phyloP scores from a whole-genome alignment of 202 grass and related monocot species.

The Musa balbisiana region DNA sequence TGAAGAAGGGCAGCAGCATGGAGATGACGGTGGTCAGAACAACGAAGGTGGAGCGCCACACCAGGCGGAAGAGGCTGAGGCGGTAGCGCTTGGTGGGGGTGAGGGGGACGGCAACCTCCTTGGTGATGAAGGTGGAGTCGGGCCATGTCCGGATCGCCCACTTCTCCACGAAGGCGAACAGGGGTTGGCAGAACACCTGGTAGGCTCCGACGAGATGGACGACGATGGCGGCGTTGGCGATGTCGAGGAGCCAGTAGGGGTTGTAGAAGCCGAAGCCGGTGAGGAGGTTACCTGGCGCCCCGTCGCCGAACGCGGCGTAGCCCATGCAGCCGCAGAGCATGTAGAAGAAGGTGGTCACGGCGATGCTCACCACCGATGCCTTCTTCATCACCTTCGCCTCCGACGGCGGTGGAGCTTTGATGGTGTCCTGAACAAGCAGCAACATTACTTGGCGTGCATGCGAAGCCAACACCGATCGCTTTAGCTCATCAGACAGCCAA shows the following conservation, averaged over 20 bases:
- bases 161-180: conserved; percentile 87
- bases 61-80: background rate
- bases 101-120: background rate
- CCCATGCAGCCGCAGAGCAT: conserved; percentile 68
- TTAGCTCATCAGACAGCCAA: background rate
- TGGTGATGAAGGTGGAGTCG: background rate
- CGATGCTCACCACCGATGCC: conserved; percentile 61
- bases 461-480: no score
- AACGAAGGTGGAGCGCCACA: background rate
- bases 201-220: conserved; percentile 87
- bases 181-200: conserved; percentile 71
- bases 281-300: conserved; percentile 80
- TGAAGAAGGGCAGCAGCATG: conserved; percentile 12
- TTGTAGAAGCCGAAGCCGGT: conserved; percentile 54
- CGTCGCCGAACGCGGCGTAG: conserved; percentile 78
- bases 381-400: conserved; percentile 91
- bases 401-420: conserved; percentile 51
- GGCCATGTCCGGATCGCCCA: conserved; percentile 26
- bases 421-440: conserved; percentile 45
- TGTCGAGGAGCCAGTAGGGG: conserved; percentile 76
- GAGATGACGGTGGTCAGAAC: background rate
- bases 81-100: background rate
- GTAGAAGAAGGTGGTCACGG: conserved; percentile 82
- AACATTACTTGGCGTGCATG: background rate
- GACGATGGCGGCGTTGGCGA: conserved; percentile 78